Base-by-base conservation (phyloP, 73 alveolate genomes). In the Tetrahymena elliotti region DNA sequence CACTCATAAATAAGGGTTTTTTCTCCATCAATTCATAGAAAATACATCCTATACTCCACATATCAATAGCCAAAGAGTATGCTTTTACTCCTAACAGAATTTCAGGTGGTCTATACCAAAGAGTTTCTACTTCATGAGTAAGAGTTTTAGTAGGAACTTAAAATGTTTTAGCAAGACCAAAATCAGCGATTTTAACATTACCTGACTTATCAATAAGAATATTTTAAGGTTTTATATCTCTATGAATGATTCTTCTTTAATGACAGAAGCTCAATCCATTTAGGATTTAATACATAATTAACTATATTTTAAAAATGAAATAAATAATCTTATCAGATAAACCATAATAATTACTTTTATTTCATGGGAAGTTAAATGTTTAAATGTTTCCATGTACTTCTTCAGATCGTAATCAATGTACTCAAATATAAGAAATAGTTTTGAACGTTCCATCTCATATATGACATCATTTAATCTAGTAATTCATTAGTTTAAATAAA, bases 161-260 rank as follows among this genome's bases (percentile, higher is more conserved):
- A 95, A 98, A 98, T 15, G 99, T 99, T 83, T 99, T 93, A 24
- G 99, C 99, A 16, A 98, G 94, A 33, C 99, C 99, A 98, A 99
- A 99, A 93, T 99, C 99, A 36, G 99, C 99, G 34, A 99, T 96
- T 96, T 98, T 97, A 11, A 98, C 83, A 35, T 84, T 97, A 9
- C 88, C 88, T 18, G 98, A 96, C 88, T 98, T 96, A 94, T 98
- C 99, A 11, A 98, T 84, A 38, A 98, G 96, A n/a, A 98, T 93
- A 96, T 98, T 99, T 93, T 97, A 98, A 22, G 99, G 99, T 95
- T 99, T 99, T 33, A 99, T 96, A 96, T 99, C 99, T 83, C 99
- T 88, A 96, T 98, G 99, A 95, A 99, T 97, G 53, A 99, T 98
- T 95, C 99, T 96, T 93, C 96, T 97, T 27, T 98, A 96, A 95